A percentile compares a stretch with the other conserved stretches of the same genome.
These are phyloP conservation scores for Cytospora schulzeri DNA, from an alignment of 2,329 filamentous ascomycete species.

Conservation along the genomic window DNA sequence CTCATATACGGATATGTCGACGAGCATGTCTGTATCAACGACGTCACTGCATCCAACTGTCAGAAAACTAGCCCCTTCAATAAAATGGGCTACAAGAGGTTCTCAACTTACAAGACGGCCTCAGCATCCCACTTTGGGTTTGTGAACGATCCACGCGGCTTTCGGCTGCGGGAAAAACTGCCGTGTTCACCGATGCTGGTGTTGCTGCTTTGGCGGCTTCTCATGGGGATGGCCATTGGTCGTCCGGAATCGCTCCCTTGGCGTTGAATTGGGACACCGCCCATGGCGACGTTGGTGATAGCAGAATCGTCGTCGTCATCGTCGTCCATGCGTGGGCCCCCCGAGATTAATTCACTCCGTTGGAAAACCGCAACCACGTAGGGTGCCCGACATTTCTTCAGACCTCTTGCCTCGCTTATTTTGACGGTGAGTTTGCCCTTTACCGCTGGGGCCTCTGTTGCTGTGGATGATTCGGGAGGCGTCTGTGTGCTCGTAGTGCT, in stretches of 20 bases:
- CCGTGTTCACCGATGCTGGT: constrained; percentile 75
- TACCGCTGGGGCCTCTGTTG: constrained; percentile 65
- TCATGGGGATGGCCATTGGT: constrained; percentile 93
- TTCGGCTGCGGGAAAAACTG: constrained; percentile 62
- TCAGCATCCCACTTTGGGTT: constrained; percentile 96
- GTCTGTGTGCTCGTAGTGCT: constrained; percentile 57
- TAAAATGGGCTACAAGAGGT: not conserved
- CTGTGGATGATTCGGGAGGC: constrained; percentile 45
- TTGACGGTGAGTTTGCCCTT: constrained; percentile 90
- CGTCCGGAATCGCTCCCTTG: constrained; percentile 80
- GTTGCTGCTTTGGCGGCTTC: constrained; percentile 93
- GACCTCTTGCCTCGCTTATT: constrained; percentile 80
- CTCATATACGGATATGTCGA: constrained; percentile 94
- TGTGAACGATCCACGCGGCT: constrained; percentile 63
- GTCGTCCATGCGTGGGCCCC: constrained; percentile 68
- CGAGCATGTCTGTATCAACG: constrained; percentile 83
- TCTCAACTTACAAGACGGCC: constrained; percentile 78
- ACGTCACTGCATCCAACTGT: constrained; percentile 68
- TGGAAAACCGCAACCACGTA: constrained; percentile 98
- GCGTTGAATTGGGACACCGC: constrained; percentile 59
- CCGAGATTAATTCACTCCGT: constrained; percentile 92
- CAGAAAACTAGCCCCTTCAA: not conserved
- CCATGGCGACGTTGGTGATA: constrained; percentile 45
- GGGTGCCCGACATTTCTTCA: constrained; percentile 82
- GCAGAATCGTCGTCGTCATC: constrained; percentile 60